phyloP scores from a whole-genome alignment of 192 early-diverging fungal species.

The Dimargaris xerosporica region DNA sequence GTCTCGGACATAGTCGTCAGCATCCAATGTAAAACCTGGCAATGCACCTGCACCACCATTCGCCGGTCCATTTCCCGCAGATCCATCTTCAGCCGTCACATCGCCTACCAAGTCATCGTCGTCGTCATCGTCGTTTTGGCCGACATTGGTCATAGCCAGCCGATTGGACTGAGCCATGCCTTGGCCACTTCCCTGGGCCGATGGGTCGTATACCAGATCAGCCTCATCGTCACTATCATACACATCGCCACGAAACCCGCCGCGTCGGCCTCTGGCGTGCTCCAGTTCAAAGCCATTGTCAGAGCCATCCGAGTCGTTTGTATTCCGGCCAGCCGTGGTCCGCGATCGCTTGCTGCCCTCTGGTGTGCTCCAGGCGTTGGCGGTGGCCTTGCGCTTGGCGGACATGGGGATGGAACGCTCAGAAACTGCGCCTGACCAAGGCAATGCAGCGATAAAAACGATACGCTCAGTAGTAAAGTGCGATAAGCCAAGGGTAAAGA shows the following conservation, averaged over 20 bases:
- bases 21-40: neutral
- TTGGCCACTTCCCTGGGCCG: neutral
- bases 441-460: too few relatives aligned
- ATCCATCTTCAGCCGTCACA: constrained; percentile 11
- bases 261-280: neutral
- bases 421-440: too few relatives aligned
- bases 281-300: neutral
- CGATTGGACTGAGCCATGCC: neutral
- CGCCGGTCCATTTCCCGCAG: neutral
- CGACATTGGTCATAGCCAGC: neutral
- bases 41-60: neutral
- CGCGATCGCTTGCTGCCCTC: too few relatives aligned
- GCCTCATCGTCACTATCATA: constrained; percentile 7
- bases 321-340: too few relatives aligned
- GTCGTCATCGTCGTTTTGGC: constrained; percentile 15
- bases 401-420: too few relatives aligned
- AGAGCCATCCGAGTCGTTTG: neutral
- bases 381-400: too few relatives aligned
- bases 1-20: neutral
- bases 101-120: constrained; percentile 21
- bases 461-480: too few relatives aligned
- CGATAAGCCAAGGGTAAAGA: too few relatives aligned
- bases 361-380: too few relatives aligned
- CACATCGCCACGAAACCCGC: constrained; percentile 9
- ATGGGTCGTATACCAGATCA: neutral